Evolutionary conservation across 768 basidiomycete genomes (phyloP).

Genomic region (Kwoniella pini): DNA sequence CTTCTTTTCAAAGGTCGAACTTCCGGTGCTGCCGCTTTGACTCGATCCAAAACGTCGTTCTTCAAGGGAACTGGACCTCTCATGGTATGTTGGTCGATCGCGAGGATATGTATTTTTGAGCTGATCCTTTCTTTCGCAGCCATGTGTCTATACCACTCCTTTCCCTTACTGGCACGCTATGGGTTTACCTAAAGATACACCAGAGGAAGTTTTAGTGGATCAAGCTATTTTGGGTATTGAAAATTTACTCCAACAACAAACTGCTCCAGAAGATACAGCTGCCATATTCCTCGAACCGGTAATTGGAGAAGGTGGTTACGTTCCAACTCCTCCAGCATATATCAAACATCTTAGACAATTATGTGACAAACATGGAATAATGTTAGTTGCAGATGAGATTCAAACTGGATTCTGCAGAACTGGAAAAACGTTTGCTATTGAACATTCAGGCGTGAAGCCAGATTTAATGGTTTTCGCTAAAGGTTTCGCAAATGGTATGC

Average conservation of each 20-base stretch:
- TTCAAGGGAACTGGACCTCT: conserved; percentile 74
- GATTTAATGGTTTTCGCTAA: conserved; percentile 90
- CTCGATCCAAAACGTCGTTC: conserved; percentile 89
- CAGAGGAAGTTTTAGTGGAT: conserved; percentile 63
- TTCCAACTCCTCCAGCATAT: conserved; percentile 79
- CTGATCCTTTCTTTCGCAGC: conserved; percentile 7
- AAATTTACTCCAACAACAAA: conserved; percentile 76
- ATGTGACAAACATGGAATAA: conserved; percentile 80
- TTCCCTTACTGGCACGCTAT: conserved; percentile 95
- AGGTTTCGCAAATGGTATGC: conserved; percentile 75
- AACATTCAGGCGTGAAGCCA: conserved; percentile 74
- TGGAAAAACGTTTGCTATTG: conserved; percentile 64
- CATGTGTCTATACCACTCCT: conserved; percentile 67
- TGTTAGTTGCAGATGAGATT: conserved; percentile 60
- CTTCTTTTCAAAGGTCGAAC: conserved; percentile 60
- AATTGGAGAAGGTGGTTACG: conserved; percentile 93
- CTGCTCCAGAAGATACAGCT: conserved; percentile 79
- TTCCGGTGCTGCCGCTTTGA: conserved; percentile 91
- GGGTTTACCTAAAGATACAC: conserved; percentile 63
- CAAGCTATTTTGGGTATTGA: conserved; percentile 78
- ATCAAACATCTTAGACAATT: conserved; percentile 73
- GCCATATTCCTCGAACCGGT: conserved; percentile 91
- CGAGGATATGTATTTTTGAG: neutral
- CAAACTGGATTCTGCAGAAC: conserved; percentile 89
- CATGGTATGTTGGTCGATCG: conserved; percentile 63